These are phyloP conservation scores for Linnemannia elongata DNA, from an alignment of 192 early-diverging fungal genomes.

Conservation along the genomic window DNA sequence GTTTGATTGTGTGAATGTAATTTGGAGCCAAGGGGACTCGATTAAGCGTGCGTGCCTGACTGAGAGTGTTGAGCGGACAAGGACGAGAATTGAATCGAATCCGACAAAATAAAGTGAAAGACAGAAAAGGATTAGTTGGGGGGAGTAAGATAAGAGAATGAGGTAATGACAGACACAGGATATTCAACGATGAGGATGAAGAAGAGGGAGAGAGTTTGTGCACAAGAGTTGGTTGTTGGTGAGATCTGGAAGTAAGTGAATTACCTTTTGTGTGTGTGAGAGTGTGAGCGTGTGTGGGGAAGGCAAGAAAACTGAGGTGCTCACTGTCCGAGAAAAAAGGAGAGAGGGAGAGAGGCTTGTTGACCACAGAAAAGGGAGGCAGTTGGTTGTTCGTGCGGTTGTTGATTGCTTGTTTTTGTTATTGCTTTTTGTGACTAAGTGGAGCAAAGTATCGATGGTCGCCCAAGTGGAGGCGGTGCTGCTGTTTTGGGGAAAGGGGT, in stretches of 20 bases:
- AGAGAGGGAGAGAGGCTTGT: not conserved
- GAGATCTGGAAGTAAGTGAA: not conserved
- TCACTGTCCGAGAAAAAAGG: not conserved
- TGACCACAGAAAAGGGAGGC: not conserved
- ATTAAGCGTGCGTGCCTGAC: not conserved
- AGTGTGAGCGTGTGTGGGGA: not conserved
- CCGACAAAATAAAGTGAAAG: not conserved
- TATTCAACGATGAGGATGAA: not conserved
- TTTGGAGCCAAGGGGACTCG: not conserved
- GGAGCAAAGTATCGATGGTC: too few relatives aligned
- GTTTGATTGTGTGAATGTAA: not conserved
- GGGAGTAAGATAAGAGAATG: not conserved
- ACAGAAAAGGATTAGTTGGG: not conserved
- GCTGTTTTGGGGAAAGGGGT: not conserved
- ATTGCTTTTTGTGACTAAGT: not conserved
- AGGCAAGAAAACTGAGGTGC: not conserved
- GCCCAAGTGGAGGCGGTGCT: not conserved
- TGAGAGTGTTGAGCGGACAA: too few relatives aligned
- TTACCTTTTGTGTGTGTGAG: not conserved
- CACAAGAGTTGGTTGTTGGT: not conserved
- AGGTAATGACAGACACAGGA: not conserved
- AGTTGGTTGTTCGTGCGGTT: not conserved
- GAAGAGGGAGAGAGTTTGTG: not conserved
- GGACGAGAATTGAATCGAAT: not conserved
- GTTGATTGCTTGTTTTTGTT: not conserved